Percentiles rank a stretch among this genome's conserved stretches.
phyloP scores from a whole-genome alignment of 2,329 filamentous ascomycete species.

The Colletotrichum cereale region DNA sequence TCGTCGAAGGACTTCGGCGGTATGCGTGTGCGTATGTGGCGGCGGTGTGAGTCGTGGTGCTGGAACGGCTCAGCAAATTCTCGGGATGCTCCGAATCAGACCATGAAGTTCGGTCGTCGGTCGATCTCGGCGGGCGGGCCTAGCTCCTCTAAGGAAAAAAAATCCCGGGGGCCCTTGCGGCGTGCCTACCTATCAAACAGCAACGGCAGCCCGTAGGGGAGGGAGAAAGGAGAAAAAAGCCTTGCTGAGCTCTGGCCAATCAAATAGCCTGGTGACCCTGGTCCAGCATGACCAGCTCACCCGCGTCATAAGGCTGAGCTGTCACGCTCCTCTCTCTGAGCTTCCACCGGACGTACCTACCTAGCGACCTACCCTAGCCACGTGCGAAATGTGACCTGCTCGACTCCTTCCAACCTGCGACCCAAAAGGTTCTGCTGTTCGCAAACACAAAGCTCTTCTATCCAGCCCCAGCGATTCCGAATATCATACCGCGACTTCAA shows the following conservation, averaged over 20 bases:
- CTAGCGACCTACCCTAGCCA: background rate
- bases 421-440: background rate
- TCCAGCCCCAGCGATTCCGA: background rate
- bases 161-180: background rate
- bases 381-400: conserved; percentile 16
- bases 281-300: conserved; percentile 7
- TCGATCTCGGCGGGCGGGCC: conserved; percentile 32
- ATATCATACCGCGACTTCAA: background rate
- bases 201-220: background rate
- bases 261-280: background rate
- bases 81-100: conserved; percentile 35
- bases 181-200: background rate
- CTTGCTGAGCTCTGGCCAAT: conserved; percentile 27
- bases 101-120: conserved; percentile 26
- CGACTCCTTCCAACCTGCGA: background rate
- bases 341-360: background rate
- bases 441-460: background rate
- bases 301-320: conserved; percentile 39
- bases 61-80: conserved; percentile 9
- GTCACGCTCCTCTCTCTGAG: background rate
- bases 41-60: background rate
- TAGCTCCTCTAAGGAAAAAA: conserved; percentile 10
- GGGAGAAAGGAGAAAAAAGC: background rate
- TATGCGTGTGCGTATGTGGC: background rate
- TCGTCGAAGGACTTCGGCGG: background rate